These are phyloP conservation scores for Schwanniomyces etchellsii DNA, from an alignment of 1,139 yeast species.

Conservation along the genomic window DNA sequence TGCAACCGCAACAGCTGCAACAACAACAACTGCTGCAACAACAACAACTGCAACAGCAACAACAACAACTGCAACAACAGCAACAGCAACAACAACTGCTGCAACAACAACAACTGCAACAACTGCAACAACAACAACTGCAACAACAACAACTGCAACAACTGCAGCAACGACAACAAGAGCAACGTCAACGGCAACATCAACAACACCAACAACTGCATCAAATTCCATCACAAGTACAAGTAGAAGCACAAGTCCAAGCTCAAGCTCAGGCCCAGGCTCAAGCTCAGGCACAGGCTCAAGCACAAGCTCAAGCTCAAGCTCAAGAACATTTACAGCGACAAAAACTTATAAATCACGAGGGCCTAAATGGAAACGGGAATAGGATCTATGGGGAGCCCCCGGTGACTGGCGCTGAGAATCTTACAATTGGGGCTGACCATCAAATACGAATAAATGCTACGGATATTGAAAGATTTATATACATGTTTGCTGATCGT, in stretches of 20 bases:
- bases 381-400: conserved; percentile 1
- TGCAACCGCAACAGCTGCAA: conserved; percentile 10
- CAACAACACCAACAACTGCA: conserved; percentile 3
- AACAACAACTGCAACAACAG: conserved; percentile 7
- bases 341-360: background rate
- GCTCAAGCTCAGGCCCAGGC: conserved; percentile 4
- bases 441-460: conserved; percentile 21
- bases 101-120: conserved; percentile 9
- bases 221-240: conserved; percentile 2
- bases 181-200: background rate
- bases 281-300: conserved; percentile 4
- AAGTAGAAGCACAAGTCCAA: background rate
- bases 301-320: conserved; percentile 1
- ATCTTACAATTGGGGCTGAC: conserved; percentile 8
- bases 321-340: too few species aligned
- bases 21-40: conserved; percentile 12
- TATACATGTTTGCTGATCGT: conserved; percentile 43
- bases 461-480: conserved; percentile 42
- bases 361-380: background rate
- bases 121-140: conserved; percentile 9
- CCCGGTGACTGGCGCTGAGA: conserved; percentile 1
- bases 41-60: conserved; percentile 8
- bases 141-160: conserved; percentile 5
- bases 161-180: conserved; percentile 5
- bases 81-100: conserved; percentile 12